These are phyloP conservation scores for Phylloporus rhodoxanthus DNA, from an alignment of 768 basidiomycete species.

Conservation along the genomic window DNA sequence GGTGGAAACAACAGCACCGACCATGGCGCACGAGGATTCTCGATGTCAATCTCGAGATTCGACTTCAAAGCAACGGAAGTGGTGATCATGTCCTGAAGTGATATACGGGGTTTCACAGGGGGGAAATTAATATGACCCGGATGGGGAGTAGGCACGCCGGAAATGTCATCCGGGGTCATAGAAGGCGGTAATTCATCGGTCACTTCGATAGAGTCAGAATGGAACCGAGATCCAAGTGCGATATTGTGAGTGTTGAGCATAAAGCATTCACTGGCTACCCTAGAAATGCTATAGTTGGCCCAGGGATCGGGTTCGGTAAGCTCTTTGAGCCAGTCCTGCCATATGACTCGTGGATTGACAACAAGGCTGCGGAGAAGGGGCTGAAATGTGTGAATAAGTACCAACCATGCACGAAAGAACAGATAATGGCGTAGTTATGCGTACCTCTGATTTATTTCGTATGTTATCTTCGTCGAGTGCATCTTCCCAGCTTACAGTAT, in stretches of 20 bases:
- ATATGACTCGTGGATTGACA: constrained; percentile 69
- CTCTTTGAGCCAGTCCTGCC: constrained; percentile 59
- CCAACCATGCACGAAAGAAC: background rate
- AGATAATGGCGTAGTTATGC: constrained; percentile 9
- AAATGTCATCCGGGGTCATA: constrained; percentile 19
- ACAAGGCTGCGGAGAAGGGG: constrained; percentile 63
- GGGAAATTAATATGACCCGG: constrained; percentile 35
- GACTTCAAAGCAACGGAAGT: constrained; percentile 71
- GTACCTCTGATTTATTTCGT: constrained; percentile 66
- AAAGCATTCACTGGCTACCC: constrained; percentile 60
- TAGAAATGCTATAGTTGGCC: constrained; percentile 54
- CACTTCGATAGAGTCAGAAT: background rate
- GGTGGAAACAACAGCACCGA: constrained; percentile 40
- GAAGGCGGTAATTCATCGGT: constrained; percentile 4
- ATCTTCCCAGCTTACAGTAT: constrained; percentile 64
- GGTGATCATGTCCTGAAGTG: constrained; percentile 70
- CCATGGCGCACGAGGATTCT: constrained; percentile 48
- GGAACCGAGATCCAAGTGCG: constrained; percentile 39
- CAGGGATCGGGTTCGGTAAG: constrained; percentile 61
- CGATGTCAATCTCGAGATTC: constrained; percentile 56
- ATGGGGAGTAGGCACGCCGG: constrained; percentile 27
- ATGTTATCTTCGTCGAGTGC: constrained; percentile 65
- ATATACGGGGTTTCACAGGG: constrained; percentile 35
- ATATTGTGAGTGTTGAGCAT: constrained; percentile 62
- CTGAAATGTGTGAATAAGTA: constrained; percentile 32